phyloP scores from a whole-genome alignment of 495 filamentous ascomycete genomes.

The Xylaria palmicola region DNA sequence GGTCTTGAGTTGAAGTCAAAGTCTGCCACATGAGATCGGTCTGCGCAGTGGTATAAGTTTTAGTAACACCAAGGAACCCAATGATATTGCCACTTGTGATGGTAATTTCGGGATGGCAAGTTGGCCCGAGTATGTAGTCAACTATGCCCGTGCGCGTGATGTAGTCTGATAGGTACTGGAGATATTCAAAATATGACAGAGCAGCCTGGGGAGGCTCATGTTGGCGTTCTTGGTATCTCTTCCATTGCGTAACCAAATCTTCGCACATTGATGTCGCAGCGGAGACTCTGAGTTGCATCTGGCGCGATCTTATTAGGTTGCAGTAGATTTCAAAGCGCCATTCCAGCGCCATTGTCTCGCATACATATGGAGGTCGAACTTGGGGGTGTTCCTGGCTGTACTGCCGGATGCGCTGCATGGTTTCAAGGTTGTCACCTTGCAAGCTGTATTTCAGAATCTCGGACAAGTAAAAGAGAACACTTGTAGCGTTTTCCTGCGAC shows the following conservation, averaged over 20 bases:
- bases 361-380: slow-evolving; percentile 24
- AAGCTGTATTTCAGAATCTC: slow-evolving; percentile 45
- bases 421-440: slow-evolving; percentile 33
- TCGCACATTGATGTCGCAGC: slow-evolving; percentile 68
- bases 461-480: slow-evolving; percentile 35
- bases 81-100: slow-evolving; percentile 77
- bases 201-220: slow-evolving; percentile 44
- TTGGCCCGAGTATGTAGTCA: slow-evolving; percentile 84
- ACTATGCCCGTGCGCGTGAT: slow-evolving; percentile 66
- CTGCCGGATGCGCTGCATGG: slow-evolving; percentile 31
- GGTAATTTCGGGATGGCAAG: slow-evolving; percentile 90
- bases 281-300: slow-evolving; percentile 83
- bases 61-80: slow-evolving; percentile 82
- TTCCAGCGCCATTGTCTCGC: slow-evolving; percentile 54
- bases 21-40: slow-evolving; percentile 85
- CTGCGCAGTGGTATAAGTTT: slow-evolving; percentile 66
- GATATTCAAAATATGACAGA: slow-evolving; percentile 39
- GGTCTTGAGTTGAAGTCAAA: slow-evolving; percentile 78
- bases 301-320: slow-evolving; percentile 73
- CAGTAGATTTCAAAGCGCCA: slow-evolving; percentile 72
- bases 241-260: slow-evolving; percentile 67
- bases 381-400: slow-evolving; percentile 29
- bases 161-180: slow-evolving; percentile 65
- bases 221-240: slow-evolving; percentile 37
- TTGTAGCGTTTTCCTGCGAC: slow-evolving; percentile 41